Evolutionary conservation across 495 filamentous ascomycete species (phyloP), one percentile per base, ranked within the genome.

Genomic region (Viridothelium virens): DNA sequence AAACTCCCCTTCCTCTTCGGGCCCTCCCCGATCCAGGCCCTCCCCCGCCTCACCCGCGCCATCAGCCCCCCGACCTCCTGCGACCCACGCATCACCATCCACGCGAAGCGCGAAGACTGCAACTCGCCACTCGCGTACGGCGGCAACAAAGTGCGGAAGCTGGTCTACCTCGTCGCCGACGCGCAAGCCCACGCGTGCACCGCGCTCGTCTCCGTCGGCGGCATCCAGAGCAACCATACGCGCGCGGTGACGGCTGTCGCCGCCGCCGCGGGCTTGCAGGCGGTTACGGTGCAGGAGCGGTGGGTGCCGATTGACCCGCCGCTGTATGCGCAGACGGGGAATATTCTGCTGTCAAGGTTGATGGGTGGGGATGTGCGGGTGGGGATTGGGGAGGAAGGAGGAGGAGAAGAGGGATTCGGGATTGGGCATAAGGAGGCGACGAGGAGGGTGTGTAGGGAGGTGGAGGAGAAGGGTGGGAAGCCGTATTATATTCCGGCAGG

Each of bases 401-500:
- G n/a, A n/a, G 81, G 82, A 59, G 74, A 33, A 38, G 53, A 56
- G 11, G 56, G 38, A 76, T 7, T 79, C 79, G 0, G 67, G 67
- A 1, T 87, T 86, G 82, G 81, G 73, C 84, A 86, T 69, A 87
- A 87, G 71, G 69, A 68, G 2, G 85, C 82, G 0, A 65, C 47
- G 53, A 34, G 63, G 48, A 41, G 66, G 14, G 65, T 61, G 0
- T 74, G 78, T 62, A 68, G 79, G n/a, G 79, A 84, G 69, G 77
- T 82, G 16, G 69, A 67, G 5, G 73, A 65, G 0, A 56, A 67
- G 0, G 86, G 86, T 0, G 78, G 77, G 25, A 82, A 78, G 68
- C 83, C 85, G 5, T 89, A 88, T 64, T 87, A 83, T 69, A 87
- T 89, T 56, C 86, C 86, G 1, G 84, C 85, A 0, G 85, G 86